Conservation (phyloP, 805 yeast species). For the Saccharomycopsis sp. region DNA sequence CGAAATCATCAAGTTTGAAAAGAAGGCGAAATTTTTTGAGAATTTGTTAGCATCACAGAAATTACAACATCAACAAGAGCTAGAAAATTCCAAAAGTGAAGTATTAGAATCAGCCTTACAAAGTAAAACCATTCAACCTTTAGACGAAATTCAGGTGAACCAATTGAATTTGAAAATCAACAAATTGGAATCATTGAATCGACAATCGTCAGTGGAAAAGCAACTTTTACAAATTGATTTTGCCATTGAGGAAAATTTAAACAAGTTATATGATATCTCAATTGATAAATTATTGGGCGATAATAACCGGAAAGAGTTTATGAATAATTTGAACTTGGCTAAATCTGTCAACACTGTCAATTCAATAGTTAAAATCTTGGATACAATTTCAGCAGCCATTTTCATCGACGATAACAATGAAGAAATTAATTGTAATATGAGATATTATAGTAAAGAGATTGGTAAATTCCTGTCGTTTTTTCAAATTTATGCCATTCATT, state of each 20-base stretch:
- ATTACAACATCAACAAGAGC: conserved; percentile 3
- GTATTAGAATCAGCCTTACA: neutral
- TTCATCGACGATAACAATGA: no score
- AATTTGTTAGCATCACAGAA: conserved; percentile 3
- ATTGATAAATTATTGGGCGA: neutral
- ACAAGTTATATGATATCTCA: neutral
- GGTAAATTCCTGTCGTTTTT: no score
- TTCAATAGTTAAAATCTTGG: neutral
- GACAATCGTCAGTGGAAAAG: neutral
- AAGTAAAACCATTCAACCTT: neutral
- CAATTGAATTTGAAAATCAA: conserved; percentile 3
- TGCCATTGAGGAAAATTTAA: neutral
- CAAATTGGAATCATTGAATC: neutral
- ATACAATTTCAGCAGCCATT: no score
- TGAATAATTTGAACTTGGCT: neutral
- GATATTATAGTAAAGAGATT: no score
- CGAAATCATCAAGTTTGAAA: conserved; percentile 8
- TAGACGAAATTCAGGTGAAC: neutral
- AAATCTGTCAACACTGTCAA: neutral
- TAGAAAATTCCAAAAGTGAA: conserved; percentile 4
- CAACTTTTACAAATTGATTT: neutral
- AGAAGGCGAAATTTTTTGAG: conserved; percentile 7
- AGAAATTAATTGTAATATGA: no score
- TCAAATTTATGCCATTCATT: no score
- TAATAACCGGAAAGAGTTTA: neutral